phyloP scores from a whole-genome alignment of 352 stramenopile genomes.

The Phytophthora capsici region DNA sequence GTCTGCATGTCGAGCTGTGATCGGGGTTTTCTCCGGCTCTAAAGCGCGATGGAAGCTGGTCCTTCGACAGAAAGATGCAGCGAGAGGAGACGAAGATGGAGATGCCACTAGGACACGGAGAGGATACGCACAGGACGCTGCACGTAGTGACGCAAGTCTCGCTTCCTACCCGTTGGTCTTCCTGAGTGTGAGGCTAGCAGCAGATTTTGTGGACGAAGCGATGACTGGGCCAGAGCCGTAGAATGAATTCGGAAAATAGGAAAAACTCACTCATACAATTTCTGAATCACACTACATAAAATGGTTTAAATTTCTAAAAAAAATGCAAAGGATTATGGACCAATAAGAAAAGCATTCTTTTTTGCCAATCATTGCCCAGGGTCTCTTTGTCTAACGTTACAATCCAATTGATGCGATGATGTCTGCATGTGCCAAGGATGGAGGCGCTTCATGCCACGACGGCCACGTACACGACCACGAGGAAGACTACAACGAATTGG shows the following conservation, averaged over 20 bases:
- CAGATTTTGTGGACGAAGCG: constrained; percentile 12
- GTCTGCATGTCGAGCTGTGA: constrained; percentile 26
- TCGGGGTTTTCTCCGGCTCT: constrained; percentile 4
- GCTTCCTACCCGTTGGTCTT: constrained; percentile 3
- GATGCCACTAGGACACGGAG: not conserved
- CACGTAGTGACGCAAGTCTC: constrained; percentile 13
- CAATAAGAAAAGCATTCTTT: not conserved
- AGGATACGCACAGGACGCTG: constrained; percentile 1
- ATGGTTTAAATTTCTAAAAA: not conserved
- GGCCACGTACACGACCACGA: constrained; percentile 25
- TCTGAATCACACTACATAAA: too few relatives aligned
- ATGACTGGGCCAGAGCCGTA: constrained; percentile 40
- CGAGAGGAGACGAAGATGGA: not conserved
- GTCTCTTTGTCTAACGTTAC: too few relatives aligned
- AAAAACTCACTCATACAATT: too few relatives aligned
- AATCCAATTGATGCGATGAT: constrained; percentile 14
- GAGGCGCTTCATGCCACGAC: constrained; percentile 21
- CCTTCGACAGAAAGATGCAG: constrained; percentile 2
- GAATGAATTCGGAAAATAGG: not conserved
- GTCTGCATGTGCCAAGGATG: constrained; percentile 3
- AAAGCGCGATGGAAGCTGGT: not conserved
- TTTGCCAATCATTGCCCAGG: not conserved
- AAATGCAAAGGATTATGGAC: too few relatives aligned
- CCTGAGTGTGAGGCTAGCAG: constrained; percentile 28
- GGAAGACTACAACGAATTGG: constrained; percentile 36